Base-by-base conservation (phyloP, 2,329 filamentous ascomycete species). In the Cladophialophora chaetospira region DNA sequence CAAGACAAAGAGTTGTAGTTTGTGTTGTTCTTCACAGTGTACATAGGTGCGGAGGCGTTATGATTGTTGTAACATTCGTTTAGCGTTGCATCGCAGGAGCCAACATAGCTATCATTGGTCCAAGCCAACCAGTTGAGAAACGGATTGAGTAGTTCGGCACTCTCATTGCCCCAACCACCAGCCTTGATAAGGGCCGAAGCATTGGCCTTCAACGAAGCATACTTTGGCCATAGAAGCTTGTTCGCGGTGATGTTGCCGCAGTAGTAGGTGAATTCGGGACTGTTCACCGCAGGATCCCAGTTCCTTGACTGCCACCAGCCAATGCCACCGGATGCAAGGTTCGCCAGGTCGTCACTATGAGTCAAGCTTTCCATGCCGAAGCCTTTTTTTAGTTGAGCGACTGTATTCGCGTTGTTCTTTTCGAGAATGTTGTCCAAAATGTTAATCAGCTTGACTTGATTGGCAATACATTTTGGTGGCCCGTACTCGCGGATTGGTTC, bases 381-480 rank as follows among this genome's bases (percentile, higher is more conserved):
- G 0, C 75, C 71, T 0, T 66, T 65, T 69, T 87, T 86, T 23
- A 87, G 73, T 52, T 74, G 63, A 25, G 72, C 68, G 48, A 77
- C 75, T 0, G 72, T 67, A 0, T 68, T 70, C 8, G 70, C 67
- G 56, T 81, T 74, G 29, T 78, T 78, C 49, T 78, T 72, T 45
- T 81, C 69, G 6, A 85, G 69, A 60, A 87, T 82, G 33, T 77
- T 82, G 65, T 88, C 85, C 3, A 86, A 69, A 9, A 85, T 75
- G 56, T 84, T 74, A 19, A 78, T 79, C 38, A 86, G 70, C 28
- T 82, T 85, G 67, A 88, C 84, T 0, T 85, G 86, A 1, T 80
- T 79, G 1, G 76, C 72, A 31, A 91, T 80, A 67, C 90, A 94
- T 28, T 82, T 80, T 0, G 78, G 74, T 9, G 84, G 82, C 2